Conservation (phyloP, 805 yeast species). For the Metschnikowia shivogae region DNA sequence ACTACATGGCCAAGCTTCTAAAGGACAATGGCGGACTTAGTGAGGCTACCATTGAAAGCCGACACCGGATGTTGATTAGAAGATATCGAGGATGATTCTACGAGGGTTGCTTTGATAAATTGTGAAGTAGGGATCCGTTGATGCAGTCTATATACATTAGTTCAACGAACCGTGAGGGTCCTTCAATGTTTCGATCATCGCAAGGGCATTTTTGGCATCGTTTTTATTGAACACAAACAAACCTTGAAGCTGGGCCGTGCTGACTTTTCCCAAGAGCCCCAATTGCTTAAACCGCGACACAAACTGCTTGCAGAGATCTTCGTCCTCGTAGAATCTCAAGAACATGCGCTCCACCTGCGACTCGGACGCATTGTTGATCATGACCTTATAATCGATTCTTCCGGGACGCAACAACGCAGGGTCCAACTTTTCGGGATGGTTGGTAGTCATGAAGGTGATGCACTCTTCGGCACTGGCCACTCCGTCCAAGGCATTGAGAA, state of each 20-base stretch:
- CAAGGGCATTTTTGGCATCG: slow-evolving; percentile 71
- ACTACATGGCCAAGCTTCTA: slow-evolving; percentile 41
- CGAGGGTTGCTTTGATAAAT: too few species aligned
- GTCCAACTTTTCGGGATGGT: slow-evolving; percentile 91
- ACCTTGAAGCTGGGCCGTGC: slow-evolving; percentile 95
- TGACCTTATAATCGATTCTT: slow-evolving; percentile 78
- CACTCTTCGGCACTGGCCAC: slow-evolving; percentile 97
- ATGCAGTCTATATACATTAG: background rate
- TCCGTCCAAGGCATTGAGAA: slow-evolving; percentile 91
- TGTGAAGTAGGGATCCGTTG: too few species aligned
- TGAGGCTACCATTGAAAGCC: slow-evolving; percentile 37
- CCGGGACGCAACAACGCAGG: slow-evolving; percentile 95
- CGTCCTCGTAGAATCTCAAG: slow-evolving; percentile 73
- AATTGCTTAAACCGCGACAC: slow-evolving; percentile 44
- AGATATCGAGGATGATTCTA: slow-evolving; percentile 31
- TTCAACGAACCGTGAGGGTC: slow-evolving; percentile 22
- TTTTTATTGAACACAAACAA: slow-evolving; percentile 88
- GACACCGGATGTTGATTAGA: slow-evolving; percentile 28
- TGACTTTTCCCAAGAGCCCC: slow-evolving; percentile 45
- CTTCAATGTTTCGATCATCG: slow-evolving; percentile 50
- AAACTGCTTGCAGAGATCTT: slow-evolving; percentile 50
- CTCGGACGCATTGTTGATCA: slow-evolving; percentile 82
- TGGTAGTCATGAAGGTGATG: slow-evolving; percentile 95
- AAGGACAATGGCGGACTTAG: slow-evolving; percentile 32
- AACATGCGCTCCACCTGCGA: slow-evolving; percentile 83